These are phyloP conservation scores for Medicago ruthenica DNA, from an alignment of 306 rosid genomes.

Conservation along the genomic window DNA sequence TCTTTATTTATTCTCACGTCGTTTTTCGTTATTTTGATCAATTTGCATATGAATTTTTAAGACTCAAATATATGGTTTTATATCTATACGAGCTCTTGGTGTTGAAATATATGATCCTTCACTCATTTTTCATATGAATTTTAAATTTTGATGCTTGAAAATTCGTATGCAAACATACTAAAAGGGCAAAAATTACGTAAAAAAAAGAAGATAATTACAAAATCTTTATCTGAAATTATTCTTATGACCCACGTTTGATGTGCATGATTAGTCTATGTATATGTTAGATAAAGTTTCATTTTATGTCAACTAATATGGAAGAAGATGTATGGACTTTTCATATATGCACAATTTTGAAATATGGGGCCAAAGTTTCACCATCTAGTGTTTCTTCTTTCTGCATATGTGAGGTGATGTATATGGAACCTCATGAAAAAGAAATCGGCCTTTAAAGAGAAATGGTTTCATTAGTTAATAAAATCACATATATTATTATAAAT, in stretches of 20 bases:
- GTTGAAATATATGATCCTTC: no score
- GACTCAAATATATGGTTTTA: no score
- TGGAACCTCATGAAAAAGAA: constrained; percentile 18
- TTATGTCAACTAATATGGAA: neutral
- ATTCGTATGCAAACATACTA: no score
- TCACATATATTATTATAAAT: no score
- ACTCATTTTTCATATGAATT: no score
- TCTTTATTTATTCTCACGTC: no score
- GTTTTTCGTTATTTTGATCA: no score
- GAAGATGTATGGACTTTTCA: constrained; percentile 38
- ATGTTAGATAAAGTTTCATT: constrained; percentile 7
- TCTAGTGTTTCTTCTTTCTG: constrained; percentile 37
- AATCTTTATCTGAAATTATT: neutral
- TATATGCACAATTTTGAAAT: constrained; percentile 13
- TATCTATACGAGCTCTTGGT: no score
- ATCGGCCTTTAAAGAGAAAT: neutral
- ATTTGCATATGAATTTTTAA: no score
- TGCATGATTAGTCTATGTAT: constrained; percentile 29
- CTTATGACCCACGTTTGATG: constrained; percentile 13
- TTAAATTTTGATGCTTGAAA: no score
- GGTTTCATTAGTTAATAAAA: neutral
- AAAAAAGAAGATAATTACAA: no score
- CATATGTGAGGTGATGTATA: constrained; percentile 34
- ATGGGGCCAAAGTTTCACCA: constrained; percentile 31
- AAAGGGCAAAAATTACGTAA: no score